Evolutionary conservation across 495 filamentous ascomycete species (phyloP).

Genomic region (Beverwykella pulmonaria): DNA sequence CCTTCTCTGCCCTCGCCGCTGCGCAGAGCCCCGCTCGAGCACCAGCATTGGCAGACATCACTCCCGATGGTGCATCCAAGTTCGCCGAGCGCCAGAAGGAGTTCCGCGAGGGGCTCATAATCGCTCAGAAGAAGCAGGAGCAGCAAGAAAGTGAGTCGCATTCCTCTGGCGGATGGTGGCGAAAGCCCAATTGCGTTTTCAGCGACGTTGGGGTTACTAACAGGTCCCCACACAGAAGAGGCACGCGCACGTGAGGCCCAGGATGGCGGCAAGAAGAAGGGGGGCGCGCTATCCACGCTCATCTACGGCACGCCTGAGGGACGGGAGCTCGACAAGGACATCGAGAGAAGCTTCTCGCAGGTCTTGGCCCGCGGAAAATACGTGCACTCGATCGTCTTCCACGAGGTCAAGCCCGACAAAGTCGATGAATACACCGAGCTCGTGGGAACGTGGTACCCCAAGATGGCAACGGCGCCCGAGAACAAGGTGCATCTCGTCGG

Average conservation of each 20-base stretch:
- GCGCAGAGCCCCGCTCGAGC: conserved; percentile 49
- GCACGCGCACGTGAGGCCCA: conserved; percentile 51
- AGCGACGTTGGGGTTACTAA: conserved; percentile 44
- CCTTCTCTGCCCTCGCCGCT: conserved; percentile 32
- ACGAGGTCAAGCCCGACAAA: conserved; percentile 92
- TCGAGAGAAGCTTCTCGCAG: conserved; percentile 91
- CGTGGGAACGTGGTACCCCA: conserved; percentile 90
- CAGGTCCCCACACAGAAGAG: conserved; percentile 41
- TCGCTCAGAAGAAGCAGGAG: conserved; percentile 72
- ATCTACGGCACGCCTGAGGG: conserved; percentile 98
- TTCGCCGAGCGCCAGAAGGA: conserved; percentile 82
- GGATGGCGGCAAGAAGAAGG: conserved; percentile 55
- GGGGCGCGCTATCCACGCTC: conserved; percentile 63
- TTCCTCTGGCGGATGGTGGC: conserved; percentile 46
- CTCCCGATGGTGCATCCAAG: conserved; percentile 64
- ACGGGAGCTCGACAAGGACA: conserved; percentile 86
- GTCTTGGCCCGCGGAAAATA: conserved; percentile 96
- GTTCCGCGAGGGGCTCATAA: conserved; percentile 81
- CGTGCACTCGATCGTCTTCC: conserved; percentile 96
- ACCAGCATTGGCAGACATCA: conserved; percentile 86
- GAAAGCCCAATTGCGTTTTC: conserved; percentile 20
- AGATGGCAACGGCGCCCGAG: conserved; percentile 74
- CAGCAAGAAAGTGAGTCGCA: conserved; percentile 80
- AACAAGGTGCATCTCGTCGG: conserved; percentile 95
- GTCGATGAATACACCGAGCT: conserved; percentile 93